Base-by-base conservation (phyloP, 176 grass and related monocot genomes). In the Thinopyrum elongatum region DNA sequence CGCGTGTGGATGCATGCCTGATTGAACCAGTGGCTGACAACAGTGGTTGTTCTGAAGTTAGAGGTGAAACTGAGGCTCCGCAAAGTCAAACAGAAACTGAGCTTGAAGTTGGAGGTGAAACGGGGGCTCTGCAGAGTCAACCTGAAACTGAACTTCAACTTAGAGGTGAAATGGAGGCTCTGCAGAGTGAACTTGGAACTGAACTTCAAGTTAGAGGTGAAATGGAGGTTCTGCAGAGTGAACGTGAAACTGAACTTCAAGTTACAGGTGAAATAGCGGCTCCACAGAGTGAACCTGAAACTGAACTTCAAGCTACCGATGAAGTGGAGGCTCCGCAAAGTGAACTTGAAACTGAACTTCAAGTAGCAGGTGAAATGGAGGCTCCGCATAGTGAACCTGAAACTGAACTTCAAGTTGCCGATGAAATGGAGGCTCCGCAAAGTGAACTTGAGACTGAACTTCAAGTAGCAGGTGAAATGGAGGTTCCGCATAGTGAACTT, bases 61-160 rank as follows among this genome's bases (percentile, higher is more conserved):
- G 16, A 68, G 38, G 53, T 49, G 74, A 67, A 55, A 25, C 27
- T 30, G 88, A 69, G 81, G 35, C 78, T 90, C 65, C 58, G 42
- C 73, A 79, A 28, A 42, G 21, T 76, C 44, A 79, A 46, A 5
- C 15, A 44, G 38, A 16, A 44, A 15, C 70, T 73, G 21, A 4
- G 26, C 38, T 17, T 16, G 6, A 27, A 22, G 53, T 7, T 22
- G 3, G 19, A 0, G 70, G 25, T 23, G 70, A 44, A 41, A 27
- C 22, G 53, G 53, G 22, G 5, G 53, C 25, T 27, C 70, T 3
- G 8, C 38, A 70, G 9, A 21, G 15, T 21, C 30, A 68, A 68
- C 30, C 22, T 36, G 53, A 13, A 64, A 28, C 1, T 27, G 60
- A 61, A 61, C 58, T 25, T 61, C 64, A 33, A 2, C 29, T 31